These are phyloP conservation scores for Verticillium nonalfalfae DNA, from an alignment of 2,329 filamentous ascomycete genomes.

Conservation along the genomic window DNA sequence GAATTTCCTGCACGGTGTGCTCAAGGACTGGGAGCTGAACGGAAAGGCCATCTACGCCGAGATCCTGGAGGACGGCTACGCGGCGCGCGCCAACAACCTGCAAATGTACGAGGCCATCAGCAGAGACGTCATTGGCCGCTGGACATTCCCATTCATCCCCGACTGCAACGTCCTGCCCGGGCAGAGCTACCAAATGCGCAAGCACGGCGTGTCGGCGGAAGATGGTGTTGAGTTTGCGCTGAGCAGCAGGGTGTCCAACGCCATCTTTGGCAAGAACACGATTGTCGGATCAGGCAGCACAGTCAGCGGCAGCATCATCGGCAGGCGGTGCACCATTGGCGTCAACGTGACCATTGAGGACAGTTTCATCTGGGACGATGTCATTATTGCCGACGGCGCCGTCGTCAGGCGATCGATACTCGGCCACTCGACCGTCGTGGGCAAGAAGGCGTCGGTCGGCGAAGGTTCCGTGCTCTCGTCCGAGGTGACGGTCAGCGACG, in stretches of 20 bases:
- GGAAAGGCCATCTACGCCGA: slow-evolving; percentile 95
- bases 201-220: slow-evolving; percentile 71
- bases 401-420: slow-evolving; percentile 68
- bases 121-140: slow-evolving; percentile 77
- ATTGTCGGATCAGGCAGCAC: slow-evolving; percentile 66
- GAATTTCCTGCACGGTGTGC: slow-evolving; percentile 83
- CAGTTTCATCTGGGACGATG: slow-evolving; percentile 85
- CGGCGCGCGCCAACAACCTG: slow-evolving; percentile 77
- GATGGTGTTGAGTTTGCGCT: slow-evolving; percentile 67
- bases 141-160: slow-evolving; percentile 83
- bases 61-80: slow-evolving; percentile 76
- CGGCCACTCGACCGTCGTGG: slow-evolving; percentile 65
- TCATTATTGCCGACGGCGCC: slow-evolving; percentile 67
- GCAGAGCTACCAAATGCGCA: slow-evolving; percentile 68
- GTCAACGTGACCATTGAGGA: slow-evolving; percentile 73
- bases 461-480: slow-evolving; percentile 75
- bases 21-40: slow-evolving; percentile 96
- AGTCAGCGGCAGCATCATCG: slow-evolving; percentile 73
- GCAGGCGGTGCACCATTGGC: slow-evolving; percentile 79
- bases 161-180: slow-evolving; percentile 78
- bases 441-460: slow-evolving; percentile 62
- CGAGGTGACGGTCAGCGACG: slow-evolving; percentile 65
- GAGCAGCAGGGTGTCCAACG: slow-evolving; percentile 63
- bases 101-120: slow-evolving; percentile 86
- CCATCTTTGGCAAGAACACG: slow-evolving; percentile 71